phyloP scores from a whole-genome alignment of 352 stramenopile genomes.

The Elongisporangium senticosum region DNA sequence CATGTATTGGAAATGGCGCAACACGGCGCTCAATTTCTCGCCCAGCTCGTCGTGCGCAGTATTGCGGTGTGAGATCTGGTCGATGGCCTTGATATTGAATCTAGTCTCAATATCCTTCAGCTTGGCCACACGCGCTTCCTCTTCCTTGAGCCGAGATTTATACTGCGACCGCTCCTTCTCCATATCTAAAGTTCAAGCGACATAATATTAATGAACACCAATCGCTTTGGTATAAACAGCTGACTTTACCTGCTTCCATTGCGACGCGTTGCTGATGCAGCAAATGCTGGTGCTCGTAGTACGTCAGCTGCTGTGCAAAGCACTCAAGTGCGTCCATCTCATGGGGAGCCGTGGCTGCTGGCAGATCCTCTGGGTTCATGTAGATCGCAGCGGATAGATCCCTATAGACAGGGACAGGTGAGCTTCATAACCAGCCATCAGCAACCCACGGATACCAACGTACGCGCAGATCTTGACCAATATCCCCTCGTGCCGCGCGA shows the following conservation, averaged over 20 bases:
- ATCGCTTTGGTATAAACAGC: neutral
- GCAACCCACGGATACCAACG: neutral
- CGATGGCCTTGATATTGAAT: slow-evolving; percentile 41
- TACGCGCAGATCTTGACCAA: slow-evolving; percentile 52
- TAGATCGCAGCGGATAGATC: slow-evolving; percentile 63
- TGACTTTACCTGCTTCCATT: slow-evolving; percentile 12
- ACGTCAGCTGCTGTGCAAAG: slow-evolving; percentile 52
- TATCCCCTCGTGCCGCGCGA: slow-evolving; percentile 53
- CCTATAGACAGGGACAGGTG: slow-evolving; percentile 5
- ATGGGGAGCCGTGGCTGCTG: slow-evolving; percentile 13
- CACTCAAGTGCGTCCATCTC: slow-evolving; percentile 57
- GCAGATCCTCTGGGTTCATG: slow-evolving; percentile 25
- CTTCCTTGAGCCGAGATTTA: slow-evolving; percentile 25
- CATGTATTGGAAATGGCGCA: slow-evolving; percentile 59
- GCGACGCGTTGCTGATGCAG: slow-evolving; percentile 24
- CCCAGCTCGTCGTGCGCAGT: slow-evolving; percentile 37
- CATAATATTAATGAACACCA: neutral
- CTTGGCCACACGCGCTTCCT: slow-evolving; percentile 25
- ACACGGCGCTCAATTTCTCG: slow-evolving; percentile 37
- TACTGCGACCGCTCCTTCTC: slow-evolving; percentile 22
- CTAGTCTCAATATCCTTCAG: slow-evolving; percentile 45
- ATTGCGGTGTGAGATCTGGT: slow-evolving; percentile 46
- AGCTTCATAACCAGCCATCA: neutral
- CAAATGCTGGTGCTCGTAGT: slow-evolving; percentile 50
- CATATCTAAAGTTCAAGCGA: slow-evolving; percentile 23